Evolutionary conservation across 1,284 basidiomycete genomes (phyloP).

Genomic region (Apiotrichum sp.): DNA sequence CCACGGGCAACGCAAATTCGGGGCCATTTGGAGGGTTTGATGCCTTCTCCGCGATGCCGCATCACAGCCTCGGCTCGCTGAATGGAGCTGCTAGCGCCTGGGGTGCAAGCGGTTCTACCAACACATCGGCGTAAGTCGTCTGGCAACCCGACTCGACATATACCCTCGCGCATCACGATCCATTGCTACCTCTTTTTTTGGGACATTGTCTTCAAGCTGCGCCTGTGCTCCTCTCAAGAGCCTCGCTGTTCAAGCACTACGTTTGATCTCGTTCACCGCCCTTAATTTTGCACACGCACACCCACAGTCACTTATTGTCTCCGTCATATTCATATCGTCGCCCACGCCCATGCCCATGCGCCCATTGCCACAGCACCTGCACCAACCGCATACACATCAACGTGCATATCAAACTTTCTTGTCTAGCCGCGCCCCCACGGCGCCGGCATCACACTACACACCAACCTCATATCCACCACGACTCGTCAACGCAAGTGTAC

Average conservation of each 20-base stretch:
- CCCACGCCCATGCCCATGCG: too few species aligned
- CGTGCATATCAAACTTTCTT: background rate
- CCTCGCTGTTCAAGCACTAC: too few species aligned
- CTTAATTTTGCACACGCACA: background rate
- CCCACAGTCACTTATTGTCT: background rate
- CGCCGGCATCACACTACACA: too few species aligned
- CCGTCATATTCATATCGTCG: background rate
- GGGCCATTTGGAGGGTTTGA: slow-evolving; percentile 15
- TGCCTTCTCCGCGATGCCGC: slow-evolving; percentile 14
- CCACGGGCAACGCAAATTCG: slow-evolving; percentile 6
- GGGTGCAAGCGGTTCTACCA: slow-evolving; percentile 14
- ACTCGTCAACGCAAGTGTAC: too few species aligned
- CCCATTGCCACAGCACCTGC: background rate
- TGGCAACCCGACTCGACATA: background rate
- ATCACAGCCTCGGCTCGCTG: slow-evolving; percentile 15
- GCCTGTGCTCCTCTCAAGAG: too few species aligned
- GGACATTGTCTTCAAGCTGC: background rate
- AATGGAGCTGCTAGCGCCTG: slow-evolving; percentile 37
- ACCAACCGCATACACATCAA: background rate
- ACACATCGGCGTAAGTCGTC: slow-evolving; percentile 3
- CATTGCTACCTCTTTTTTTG: background rate
- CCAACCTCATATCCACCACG: too few species aligned
- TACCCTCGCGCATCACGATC: background rate
- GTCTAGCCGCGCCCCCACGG: background rate
- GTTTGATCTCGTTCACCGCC: background rate